Evolutionary conservation across 305 asterid species (phyloP).

Genomic region (Petunia hybrid): DNA sequence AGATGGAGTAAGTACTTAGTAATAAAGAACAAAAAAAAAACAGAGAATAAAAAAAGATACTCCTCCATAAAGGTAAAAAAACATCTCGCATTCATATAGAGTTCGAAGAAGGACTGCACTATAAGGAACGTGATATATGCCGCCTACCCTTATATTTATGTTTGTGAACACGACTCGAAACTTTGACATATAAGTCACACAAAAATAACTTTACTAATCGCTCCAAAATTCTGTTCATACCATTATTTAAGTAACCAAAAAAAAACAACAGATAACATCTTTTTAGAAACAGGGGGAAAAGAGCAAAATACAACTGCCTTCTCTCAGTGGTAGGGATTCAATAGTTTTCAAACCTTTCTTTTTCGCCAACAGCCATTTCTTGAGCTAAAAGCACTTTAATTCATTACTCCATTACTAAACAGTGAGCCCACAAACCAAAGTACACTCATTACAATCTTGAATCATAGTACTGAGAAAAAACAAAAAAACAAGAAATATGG

Average conservation of each 20-base stretch:
- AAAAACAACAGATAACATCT: not conserved
- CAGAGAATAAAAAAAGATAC: too few species aligned
- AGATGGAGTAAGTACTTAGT: too few species aligned
- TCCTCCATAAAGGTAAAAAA: too few species aligned
- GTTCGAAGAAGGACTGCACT: too few species aligned
- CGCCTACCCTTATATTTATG: too few species aligned
- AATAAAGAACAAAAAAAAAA: not conserved
- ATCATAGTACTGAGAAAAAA: not conserved
- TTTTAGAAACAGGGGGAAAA: too few species aligned
- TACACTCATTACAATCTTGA: conserved; percentile 25
- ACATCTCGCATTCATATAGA: too few species aligned
- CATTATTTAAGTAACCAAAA: not conserved
- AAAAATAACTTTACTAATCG: too few species aligned
- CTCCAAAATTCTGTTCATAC: too few species aligned
- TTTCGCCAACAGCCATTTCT: not conserved
- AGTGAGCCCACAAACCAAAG: not conserved
- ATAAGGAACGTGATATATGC: too few species aligned
- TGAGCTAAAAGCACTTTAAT: conserved; percentile 9
- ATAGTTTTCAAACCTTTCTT: not conserved
- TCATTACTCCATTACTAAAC: conserved; percentile 5
- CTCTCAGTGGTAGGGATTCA: not conserved
- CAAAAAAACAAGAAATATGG: conserved; percentile 47
- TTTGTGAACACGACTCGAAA: too few species aligned
- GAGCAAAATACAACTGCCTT: not conserved
- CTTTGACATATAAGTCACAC: too few species aligned